Conservation (phyloP, 2,329 filamentous ascomycete species). For the Fusarium robinianum region DNA sequence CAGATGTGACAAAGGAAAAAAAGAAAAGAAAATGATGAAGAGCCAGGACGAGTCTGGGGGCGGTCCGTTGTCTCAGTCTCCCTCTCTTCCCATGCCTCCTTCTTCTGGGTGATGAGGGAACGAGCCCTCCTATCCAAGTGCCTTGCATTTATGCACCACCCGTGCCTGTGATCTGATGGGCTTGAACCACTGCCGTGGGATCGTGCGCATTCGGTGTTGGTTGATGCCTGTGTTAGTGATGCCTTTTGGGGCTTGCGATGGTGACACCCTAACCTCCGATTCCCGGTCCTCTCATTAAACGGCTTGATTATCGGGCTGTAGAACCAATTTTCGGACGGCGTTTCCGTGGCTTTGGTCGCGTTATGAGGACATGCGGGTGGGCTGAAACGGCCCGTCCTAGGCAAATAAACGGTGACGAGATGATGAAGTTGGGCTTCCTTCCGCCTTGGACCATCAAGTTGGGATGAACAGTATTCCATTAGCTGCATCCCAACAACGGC, state of each 20-base stretch:
- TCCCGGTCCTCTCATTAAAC: conserved; percentile 8
- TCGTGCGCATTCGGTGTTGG: too few species aligned
- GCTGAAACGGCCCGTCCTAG: conserved; percentile 7
- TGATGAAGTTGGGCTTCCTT: conserved; percentile 9
- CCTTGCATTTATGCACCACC: neutral
- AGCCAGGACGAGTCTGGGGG: too few species aligned
- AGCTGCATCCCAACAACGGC: neutral
- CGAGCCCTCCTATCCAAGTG: neutral
- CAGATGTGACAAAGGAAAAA: neutral
- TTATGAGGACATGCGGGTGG: too few species aligned
- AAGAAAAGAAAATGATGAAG: too few species aligned
- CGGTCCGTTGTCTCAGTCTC: conserved; percentile 23
- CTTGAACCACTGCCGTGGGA: too few species aligned
- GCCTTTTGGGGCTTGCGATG: neutral
- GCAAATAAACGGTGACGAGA: conserved; percentile 5
- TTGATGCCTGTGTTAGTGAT: neutral
- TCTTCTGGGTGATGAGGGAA: conserved; percentile 1
- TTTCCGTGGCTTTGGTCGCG: too few species aligned
- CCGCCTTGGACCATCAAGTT: too few species aligned
- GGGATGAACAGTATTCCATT: neutral
- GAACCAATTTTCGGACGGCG: too few species aligned
- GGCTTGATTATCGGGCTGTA: conserved; percentile 3
- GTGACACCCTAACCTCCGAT: conserved; percentile 10
- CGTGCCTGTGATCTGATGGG: too few species aligned
- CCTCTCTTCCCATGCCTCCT: conserved; percentile 14